Conservation (phyloP, 2,329 filamentous ascomycete species). For the Colletotrichum sp. region DNA sequence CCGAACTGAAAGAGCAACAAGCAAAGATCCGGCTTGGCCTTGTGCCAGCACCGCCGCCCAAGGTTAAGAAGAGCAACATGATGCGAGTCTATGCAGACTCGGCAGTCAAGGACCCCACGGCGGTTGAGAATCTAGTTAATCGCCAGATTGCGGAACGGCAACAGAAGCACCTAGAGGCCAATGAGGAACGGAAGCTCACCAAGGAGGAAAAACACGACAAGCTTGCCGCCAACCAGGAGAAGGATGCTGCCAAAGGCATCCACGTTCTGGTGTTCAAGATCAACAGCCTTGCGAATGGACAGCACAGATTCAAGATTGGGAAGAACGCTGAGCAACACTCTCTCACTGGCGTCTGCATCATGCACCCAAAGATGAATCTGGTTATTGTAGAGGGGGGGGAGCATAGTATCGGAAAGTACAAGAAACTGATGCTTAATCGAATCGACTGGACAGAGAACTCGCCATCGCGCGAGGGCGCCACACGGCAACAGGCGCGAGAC, state of each 20-base stretch:
- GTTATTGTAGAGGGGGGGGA: constrained; percentile 91
- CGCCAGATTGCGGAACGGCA: constrained; percentile 88
- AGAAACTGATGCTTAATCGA: constrained; percentile 90
- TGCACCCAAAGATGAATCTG: constrained; percentile 87
- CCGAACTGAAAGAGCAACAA: constrained; percentile 93
- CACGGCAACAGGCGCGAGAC: constrained; percentile 66
- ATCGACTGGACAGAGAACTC: constrained; percentile 95
- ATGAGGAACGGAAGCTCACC: constrained; percentile 85
- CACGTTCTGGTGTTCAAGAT: constrained; percentile 89
- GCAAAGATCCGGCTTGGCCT: constrained; percentile 93
- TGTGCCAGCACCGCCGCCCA: constrained; percentile 87
- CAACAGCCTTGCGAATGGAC: constrained; percentile 85
- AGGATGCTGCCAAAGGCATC: constrained; percentile 86
- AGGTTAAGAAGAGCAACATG: constrained; percentile 96
- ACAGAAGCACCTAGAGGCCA: constrained; percentile 76
- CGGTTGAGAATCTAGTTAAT: constrained; percentile 93
- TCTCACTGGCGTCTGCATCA: constrained; percentile 87
- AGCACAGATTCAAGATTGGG: constrained; percentile 91
- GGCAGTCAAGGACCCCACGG: constrained; percentile 92
- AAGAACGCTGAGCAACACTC: constrained; percentile 90
- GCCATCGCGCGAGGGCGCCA: constrained; percentile 66
- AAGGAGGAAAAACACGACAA: constrained; percentile 90
- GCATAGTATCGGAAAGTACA: constrained; percentile 83
- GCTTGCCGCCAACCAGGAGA: constrained; percentile 79
- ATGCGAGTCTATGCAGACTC: constrained; percentile 76